A percentile compares a stretch with the other conserved stretches of the same genome.
These are phyloP conservation scores for Pyrus pyrifolia DNA, from an alignment of 306 rosid species.

Conservation along the genomic window DNA sequence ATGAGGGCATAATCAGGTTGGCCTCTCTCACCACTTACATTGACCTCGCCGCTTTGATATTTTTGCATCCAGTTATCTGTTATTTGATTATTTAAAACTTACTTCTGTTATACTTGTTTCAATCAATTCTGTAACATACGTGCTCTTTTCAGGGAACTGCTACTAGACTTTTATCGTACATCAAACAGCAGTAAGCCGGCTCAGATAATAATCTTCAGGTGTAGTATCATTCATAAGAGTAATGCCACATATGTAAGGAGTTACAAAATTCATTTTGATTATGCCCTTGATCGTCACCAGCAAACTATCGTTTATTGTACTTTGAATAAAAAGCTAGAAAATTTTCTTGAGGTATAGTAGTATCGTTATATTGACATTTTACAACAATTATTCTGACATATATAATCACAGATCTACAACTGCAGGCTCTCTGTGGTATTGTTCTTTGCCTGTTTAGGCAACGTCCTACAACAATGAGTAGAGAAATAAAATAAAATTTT, in stretches of 20 bases:
- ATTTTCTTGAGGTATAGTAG: too few relatives aligned
- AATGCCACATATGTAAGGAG: background rate
- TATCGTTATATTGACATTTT: too few relatives aligned
- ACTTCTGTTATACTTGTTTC: background rate
- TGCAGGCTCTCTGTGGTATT: too few relatives aligned
- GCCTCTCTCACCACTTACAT: background rate
- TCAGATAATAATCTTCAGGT: conserved; percentile 85
- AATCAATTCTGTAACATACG: background rate
- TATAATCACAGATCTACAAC: too few relatives aligned
- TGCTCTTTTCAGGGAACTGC: conserved; percentile 50
- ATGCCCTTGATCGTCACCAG: too few relatives aligned
- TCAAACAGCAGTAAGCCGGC: conserved; percentile 64
- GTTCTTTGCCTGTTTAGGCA: too few relatives aligned
- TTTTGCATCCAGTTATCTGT: background rate
- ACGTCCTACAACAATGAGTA: too few relatives aligned
- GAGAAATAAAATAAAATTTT: too few relatives aligned
- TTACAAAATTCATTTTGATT: background rate
- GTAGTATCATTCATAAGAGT: background rate
- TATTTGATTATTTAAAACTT: background rate
- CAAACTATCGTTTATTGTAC: too few relatives aligned
- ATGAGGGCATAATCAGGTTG: conserved; percentile 65
- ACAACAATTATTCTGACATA: too few relatives aligned
- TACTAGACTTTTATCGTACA: conserved; percentile 52
- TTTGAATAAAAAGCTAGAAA: too few relatives aligned
- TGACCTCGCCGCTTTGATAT: background rate